These are phyloP conservation scores for Pezizomycotina sp. DNA, from an alignment of 2,329 filamentous ascomycete genomes.

Conservation along the genomic window DNA sequence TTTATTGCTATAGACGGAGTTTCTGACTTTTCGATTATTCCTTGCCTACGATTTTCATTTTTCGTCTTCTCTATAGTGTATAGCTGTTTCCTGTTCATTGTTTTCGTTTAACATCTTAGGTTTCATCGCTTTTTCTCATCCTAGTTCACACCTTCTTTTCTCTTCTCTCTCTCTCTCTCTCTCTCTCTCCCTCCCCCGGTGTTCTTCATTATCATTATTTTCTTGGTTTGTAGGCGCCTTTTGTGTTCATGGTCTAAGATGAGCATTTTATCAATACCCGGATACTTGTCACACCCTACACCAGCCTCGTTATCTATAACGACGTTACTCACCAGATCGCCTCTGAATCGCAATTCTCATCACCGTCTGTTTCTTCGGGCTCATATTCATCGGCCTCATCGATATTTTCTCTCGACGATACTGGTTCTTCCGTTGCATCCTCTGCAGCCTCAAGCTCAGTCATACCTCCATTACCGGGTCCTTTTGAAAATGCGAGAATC, in stretches of 20 bases:
- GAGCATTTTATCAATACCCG: slow-evolving; percentile 2
- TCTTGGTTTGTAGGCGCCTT: slow-evolving; percentile 4
- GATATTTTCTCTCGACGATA: slow-evolving; percentile 14
- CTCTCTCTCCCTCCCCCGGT: not conserved
- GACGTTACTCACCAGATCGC: not conserved
- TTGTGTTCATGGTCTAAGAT: not conserved
- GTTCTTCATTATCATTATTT: slow-evolving; percentile 1
- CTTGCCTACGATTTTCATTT: too few relatives aligned
- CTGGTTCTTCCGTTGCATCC: slow-evolving; percentile 6
- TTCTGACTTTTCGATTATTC: too few relatives aligned
- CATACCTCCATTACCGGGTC: slow-evolving; percentile 8
- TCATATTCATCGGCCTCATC: slow-evolving; percentile 7
- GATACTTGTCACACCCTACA: not conserved
- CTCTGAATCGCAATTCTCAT: slow-evolving; percentile 10
- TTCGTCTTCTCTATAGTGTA: too few relatives aligned
- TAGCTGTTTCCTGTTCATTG: too few relatives aligned
- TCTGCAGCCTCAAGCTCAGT: slow-evolving; percentile 11
- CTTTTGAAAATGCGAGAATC: too few relatives aligned
- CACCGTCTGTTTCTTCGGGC: slow-evolving; percentile 6
- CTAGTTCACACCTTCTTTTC: not conserved
- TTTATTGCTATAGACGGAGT: too few relatives aligned
- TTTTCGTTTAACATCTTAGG: slow-evolving; percentile 1
- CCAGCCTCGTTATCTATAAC: not conserved
- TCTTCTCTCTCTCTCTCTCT: slow-evolving; percentile 1
- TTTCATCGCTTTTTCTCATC: not conserved